Conservation (phyloP, 257 asterid genomes). For the Nicotiana obtusifolia region DNA sequence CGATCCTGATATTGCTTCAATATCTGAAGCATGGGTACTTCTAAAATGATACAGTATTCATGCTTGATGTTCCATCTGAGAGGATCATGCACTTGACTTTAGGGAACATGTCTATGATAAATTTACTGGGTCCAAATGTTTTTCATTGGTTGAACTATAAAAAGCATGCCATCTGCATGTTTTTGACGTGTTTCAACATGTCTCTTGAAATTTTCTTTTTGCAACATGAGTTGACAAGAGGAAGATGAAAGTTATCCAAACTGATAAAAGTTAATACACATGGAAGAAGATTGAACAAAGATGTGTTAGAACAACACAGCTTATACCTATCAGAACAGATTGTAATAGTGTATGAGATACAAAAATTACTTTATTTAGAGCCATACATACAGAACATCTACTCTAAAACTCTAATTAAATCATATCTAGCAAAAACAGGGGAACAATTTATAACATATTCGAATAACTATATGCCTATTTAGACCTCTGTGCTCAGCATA, state of each 20-base stretch:
- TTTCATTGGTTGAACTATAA: not conserved
- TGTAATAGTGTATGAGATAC: not conserved
- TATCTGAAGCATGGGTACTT: not conserved
- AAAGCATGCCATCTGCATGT: not conserved
- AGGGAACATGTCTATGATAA: not conserved
- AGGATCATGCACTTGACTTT: not conserved
- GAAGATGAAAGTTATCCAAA: not conserved
- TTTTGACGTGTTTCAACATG: not conserved
- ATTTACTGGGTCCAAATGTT: not conserved
- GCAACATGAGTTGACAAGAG: not conserved
- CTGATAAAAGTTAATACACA: not conserved
- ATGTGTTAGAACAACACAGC: not conserved
- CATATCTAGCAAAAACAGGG: not conserved
- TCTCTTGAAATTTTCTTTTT: not conserved
- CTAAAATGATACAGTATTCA: not conserved
- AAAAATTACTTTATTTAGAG: not conserved
- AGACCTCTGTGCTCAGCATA: not conserved
- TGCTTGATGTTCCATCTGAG: not conserved
- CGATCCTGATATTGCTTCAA: not conserved
- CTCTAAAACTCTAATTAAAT: not conserved
- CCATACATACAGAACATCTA: not conserved
- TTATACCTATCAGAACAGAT: not conserved
- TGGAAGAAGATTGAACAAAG: not conserved
- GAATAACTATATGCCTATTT: not conserved
- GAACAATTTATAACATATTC: not conserved